These are phyloP conservation scores for Fraxinus excelsior DNA, from an alignment of 257 asterid genomes.

Conservation along the genomic window DNA sequence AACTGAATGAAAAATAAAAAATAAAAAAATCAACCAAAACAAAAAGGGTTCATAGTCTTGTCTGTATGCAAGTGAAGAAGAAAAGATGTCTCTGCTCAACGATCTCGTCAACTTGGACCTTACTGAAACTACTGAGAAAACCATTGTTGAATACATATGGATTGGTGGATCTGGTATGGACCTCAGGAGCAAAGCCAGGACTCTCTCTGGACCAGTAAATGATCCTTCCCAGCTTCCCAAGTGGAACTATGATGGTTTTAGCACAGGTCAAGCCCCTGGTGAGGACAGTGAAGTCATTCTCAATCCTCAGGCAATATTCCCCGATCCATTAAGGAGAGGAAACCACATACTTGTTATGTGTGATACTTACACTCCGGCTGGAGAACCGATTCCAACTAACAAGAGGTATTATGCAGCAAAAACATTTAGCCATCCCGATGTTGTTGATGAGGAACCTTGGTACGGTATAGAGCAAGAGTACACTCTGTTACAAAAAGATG, in stretches of 20 bases:
- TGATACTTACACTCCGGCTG: constrained; percentile 54
- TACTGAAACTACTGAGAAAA: constrained; percentile 6
- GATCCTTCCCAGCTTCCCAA: constrained; percentile 62
- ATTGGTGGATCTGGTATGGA: constrained; percentile 61
- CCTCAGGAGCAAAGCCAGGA: constrained; percentile 60
- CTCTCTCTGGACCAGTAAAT: constrained; percentile 41
- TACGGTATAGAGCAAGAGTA: constrained; percentile 84
- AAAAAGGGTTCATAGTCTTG: background rate
- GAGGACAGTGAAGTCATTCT: constrained; percentile 59
- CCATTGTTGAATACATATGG: constrained; percentile 28
- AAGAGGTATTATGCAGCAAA: constrained; percentile 50
- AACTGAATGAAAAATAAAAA: too few relatives aligned
- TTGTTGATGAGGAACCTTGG: constrained; percentile 56
- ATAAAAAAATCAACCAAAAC: background rate
- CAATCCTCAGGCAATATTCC: constrained; percentile 63
- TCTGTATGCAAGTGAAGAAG: constrained; percentile 2
- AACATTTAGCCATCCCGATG: constrained; percentile 43
- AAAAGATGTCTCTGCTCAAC: constrained; percentile 7
- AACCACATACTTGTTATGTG: constrained; percentile 55
- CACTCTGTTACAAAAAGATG: constrained; percentile 60
- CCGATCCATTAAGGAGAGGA: constrained; percentile 62
- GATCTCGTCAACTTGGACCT: constrained; percentile 20
- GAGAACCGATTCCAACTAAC: constrained; percentile 65
- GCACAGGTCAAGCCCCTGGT: constrained; percentile 62
- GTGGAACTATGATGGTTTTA: constrained; percentile 59